These are phyloP conservation scores for Porphyrellus sp. DNA, from an alignment of 1,284 basidiomycete species.

Conservation along the genomic window DNA sequence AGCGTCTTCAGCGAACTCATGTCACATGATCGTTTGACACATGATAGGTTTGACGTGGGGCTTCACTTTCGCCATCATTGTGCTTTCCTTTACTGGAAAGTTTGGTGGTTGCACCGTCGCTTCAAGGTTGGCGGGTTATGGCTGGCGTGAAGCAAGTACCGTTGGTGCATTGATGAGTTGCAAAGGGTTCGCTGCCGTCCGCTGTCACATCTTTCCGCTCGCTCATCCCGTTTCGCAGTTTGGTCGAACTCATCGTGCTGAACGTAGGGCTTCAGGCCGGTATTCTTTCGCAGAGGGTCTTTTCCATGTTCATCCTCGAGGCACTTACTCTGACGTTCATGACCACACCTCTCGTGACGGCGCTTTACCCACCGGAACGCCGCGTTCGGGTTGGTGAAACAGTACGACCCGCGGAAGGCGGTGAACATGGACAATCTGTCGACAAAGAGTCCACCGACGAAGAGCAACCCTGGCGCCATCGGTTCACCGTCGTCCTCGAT, in stretches of 20 bases:
- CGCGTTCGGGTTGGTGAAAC: conserved; percentile 33
- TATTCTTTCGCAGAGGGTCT: conserved; percentile 74
- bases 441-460: conserved; percentile 19
- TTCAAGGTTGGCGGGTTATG: conserved; percentile 70
- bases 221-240: conserved; percentile 38
- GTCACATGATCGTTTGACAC: conserved; percentile 34
- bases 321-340: conserved; percentile 86
- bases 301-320: conserved; percentile 91
- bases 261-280: conserved; percentile 87
- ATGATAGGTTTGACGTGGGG: conserved; percentile 83
- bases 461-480: conserved; percentile 25
- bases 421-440: conserved; percentile 10
- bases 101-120: conserved; percentile 73
- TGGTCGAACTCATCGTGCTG: conserved; percentile 90
- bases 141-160: conserved; percentile 75
- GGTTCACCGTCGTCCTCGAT: conserved; percentile 84
- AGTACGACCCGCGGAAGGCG: not conserved
- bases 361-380: conserved; percentile 69
- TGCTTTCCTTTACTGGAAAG: conserved; percentile 82
- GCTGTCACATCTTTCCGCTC: not conserved
- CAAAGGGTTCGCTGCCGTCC: conserved; percentile 67
- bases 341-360: conserved; percentile 81
- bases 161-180: conserved; percentile 94
- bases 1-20: not conserved
- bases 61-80: conserved; percentile 79